Base-by-base conservation (phyloP, 129 eudicot genomes). In the Tagetes erecta region DNA sequence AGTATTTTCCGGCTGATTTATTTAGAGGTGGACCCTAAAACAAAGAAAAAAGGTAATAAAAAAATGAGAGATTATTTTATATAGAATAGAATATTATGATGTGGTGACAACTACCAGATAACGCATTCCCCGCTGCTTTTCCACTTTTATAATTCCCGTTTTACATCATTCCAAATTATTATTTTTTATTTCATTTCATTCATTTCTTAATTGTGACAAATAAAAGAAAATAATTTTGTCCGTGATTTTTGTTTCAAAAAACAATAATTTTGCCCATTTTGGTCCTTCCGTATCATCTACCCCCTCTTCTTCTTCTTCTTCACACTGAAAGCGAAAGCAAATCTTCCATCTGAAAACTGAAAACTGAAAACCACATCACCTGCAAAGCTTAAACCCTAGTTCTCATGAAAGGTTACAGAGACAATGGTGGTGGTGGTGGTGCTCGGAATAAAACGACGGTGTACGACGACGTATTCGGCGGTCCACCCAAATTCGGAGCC, bases 381-480 rank as follows among this genome's bases (percentile, higher is more conserved):
- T n/a, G 30, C 37, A 8, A 36, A 72, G 42, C 1, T 36, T 3
- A 39, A 27, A 31, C 35, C 41, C 64, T 30, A 9, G 51, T 27
- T 79, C 5, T 71, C 86, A 88, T 83, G 77, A 87, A 76, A 34
- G 73, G 80, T 78, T 83, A 81, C 78, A 77, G 79, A 78, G 69
- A 37, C 84, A 79, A 81, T 78, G 85, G 71, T 67, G 55, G 71
- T 49, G 66, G 67, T 33, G 86, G 47, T 44, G 47, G 46, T 42
- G 64, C 70, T 3, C 74, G 83, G 73, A 68, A n/a, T 67, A 67
- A 78, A 73, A 82, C 96, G 76, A 82, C 96, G 27, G 80, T 84
- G 0, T 94, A 94, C 91, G 96, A 94, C 80, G 99, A 88, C 78
- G 97, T 94, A 12, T 94, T 94, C 70, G 88, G 90, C 4, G 96